A percentile compares a stretch with the other conserved stretches of the same genome.
Conservation (phyloP, 768 basidiomycete genomes). For the Suillus weaverae region DNA sequence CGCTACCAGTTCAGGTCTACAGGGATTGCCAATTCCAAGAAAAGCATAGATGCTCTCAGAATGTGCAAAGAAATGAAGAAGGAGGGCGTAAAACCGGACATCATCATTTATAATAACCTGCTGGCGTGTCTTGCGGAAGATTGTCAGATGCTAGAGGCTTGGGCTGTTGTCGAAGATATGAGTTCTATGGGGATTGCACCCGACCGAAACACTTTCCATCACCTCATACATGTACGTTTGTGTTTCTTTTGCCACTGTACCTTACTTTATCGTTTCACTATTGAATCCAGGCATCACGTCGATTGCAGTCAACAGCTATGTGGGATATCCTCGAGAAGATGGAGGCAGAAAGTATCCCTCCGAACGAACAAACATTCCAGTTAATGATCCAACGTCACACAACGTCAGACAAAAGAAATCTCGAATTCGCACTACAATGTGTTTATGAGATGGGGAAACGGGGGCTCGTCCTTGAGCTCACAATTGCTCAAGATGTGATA, state of each 20-base stretch:
- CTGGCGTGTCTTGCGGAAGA: slow-evolving; percentile 48
- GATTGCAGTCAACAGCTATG: slow-evolving; percentile 38
- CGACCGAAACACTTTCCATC: slow-evolving; percentile 53
- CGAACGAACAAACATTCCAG: slow-evolving; percentile 55
- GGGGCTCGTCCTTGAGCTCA: slow-evolving; percentile 50
- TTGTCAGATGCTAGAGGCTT: slow-evolving; percentile 49
- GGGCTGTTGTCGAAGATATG: slow-evolving; percentile 75
- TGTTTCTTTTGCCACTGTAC: background rate
- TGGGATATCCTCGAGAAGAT: slow-evolving; percentile 58
- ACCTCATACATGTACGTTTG: slow-evolving; percentile 55
- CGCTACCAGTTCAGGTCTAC: slow-evolving; percentile 35
- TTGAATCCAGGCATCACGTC: slow-evolving; percentile 45
- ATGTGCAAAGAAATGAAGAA: slow-evolving; percentile 55
- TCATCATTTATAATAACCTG: slow-evolving; percentile 56
- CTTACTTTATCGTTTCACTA: slow-evolving; percentile 13
- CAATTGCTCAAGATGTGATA: slow-evolving; percentile 53
- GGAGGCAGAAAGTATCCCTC: slow-evolving; percentile 46
- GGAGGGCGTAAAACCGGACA: slow-evolving; percentile 50
- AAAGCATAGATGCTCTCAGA: slow-evolving; percentile 30
- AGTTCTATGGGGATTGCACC: slow-evolving; percentile 47
- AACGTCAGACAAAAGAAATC: slow-evolving; percentile 38
- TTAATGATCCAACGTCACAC: slow-evolving; percentile 50
- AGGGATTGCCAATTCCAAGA: slow-evolving; percentile 20
- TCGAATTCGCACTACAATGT: slow-evolving; percentile 66
- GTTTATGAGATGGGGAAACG: slow-evolving; percentile 57